These are phyloP conservation scores for Musa troglodytarum DNA, from an alignment of 176 grass and related monocot species.

Conservation along the genomic window DNA sequence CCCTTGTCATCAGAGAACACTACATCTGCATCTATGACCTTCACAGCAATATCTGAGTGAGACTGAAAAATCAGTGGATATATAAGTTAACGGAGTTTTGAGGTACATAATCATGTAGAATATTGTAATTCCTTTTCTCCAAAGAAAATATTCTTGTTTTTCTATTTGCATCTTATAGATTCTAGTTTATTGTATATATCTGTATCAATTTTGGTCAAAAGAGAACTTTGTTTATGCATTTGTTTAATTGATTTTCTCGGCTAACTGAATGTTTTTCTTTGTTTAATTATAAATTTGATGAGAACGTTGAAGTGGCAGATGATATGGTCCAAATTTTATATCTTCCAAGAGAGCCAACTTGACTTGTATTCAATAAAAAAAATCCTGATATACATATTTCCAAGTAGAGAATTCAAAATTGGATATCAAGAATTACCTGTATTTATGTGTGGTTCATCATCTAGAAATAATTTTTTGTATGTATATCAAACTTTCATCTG, in stretches of 20 bases:
- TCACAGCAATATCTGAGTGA: not conserved
- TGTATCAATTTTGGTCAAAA: not conserved
- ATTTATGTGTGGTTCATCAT: too few relatives aligned
- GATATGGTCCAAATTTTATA: too few relatives aligned
- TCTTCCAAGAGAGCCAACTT: too few relatives aligned
- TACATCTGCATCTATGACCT: not conserved
- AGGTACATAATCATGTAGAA: not conserved
- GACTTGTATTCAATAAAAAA: too few relatives aligned
- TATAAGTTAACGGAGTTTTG: not conserved
- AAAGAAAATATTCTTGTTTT: not conserved
- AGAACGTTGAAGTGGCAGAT: too few relatives aligned
- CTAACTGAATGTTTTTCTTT: not conserved
- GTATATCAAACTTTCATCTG: too few relatives aligned
- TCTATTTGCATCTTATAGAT: not conserved
- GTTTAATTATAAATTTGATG: too few relatives aligned
- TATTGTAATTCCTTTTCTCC: not conserved
- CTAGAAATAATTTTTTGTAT: too few relatives aligned
- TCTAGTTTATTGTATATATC: not conserved
- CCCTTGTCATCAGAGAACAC: not conserved
- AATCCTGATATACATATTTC: too few relatives aligned
- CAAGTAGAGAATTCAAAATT: too few relatives aligned
- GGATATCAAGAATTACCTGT: too few relatives aligned
- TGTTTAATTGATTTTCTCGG: not conserved
- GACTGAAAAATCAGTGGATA: not conserved
- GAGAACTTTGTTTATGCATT: not conserved